These are phyloP conservation scores for Teunomyces lycoperdinae DNA, from an alignment of 805 yeast genomes.

Conservation along the genomic window DNA sequence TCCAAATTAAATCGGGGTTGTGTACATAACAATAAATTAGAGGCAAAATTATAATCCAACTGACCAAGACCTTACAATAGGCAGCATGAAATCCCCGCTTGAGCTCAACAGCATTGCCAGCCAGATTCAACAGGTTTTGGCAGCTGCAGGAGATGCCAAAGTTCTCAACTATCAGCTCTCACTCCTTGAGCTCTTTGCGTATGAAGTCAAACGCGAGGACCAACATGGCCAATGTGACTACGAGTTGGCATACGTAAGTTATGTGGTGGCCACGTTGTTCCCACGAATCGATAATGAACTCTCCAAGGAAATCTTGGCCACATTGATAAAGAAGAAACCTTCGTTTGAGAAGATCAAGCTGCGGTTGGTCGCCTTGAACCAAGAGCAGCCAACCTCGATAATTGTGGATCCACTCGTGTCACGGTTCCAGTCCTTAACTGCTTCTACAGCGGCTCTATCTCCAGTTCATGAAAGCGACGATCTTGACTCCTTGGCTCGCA, in stretches of 20 bases:
- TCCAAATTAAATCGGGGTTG: not conserved
- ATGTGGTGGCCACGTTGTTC: constrained; percentile 12
- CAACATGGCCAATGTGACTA: constrained; percentile 35
- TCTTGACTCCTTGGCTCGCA: not conserved
- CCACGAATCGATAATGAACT: constrained; percentile 5
- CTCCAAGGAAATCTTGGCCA: constrained; percentile 13
- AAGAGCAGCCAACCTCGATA: not conserved
- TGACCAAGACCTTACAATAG: too few species aligned
- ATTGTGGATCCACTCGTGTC: constrained; percentile 21
- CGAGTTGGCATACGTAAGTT: constrained; percentile 34
- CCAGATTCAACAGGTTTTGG: not conserved
- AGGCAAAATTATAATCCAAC: not conserved
- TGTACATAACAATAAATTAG: not conserved
- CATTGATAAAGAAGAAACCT: constrained; percentile 13
- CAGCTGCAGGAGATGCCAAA: constrained; percentile 7
- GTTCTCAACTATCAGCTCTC: constrained; percentile 27
- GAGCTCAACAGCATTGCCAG: constrained; percentile 5
- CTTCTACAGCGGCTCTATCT: not conserved
- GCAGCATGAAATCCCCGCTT: not conserved
- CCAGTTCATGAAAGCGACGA: not conserved
- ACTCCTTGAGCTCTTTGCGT: constrained; percentile 33
- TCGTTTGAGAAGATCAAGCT: constrained; percentile 6
- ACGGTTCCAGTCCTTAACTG: constrained; percentile 22
- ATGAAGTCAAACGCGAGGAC: constrained; percentile 27
- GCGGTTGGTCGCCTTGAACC: not conserved